Evolutionary conservation across 2,329 filamentous ascomycete species (phyloP).

Genomic region (Acarospora socialis): DNA sequence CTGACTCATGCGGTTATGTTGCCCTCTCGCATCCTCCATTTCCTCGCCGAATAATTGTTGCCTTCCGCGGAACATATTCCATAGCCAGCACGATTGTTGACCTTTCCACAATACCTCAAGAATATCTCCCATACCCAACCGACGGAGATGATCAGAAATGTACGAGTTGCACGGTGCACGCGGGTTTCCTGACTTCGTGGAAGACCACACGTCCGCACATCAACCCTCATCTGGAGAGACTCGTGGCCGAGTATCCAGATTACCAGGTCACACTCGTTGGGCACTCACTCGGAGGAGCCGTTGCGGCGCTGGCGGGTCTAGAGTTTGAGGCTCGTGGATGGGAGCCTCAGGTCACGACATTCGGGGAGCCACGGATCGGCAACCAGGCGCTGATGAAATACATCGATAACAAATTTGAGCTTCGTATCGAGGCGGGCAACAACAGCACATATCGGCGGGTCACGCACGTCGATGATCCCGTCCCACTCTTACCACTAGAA

Average conservation of each 20-base stretch:
- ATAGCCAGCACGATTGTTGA: constrained; percentile 84
- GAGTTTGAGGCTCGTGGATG: constrained; percentile 69
- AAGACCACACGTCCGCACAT: constrained; percentile 55
- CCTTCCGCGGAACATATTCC: constrained; percentile 90
- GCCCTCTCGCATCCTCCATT: constrained; percentile 60
- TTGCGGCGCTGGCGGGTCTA: constrained; percentile 72
- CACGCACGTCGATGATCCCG: constrained; percentile 75
- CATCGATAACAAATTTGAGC: constrained; percentile 38
- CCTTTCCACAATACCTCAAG: constrained; percentile 74
- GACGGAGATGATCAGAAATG: constrained; percentile 41
- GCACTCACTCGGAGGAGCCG: constrained; percentile 83
- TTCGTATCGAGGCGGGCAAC: constrained; percentile 37
- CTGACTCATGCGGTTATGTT: constrained; percentile 87
- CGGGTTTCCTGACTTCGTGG: constrained; percentile 82
- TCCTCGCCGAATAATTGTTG: constrained; percentile 57
- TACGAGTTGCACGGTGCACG: constrained; percentile 80
- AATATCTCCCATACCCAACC: constrained; percentile 73
- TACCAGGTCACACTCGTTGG: constrained; percentile 70
- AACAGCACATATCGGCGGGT: constrained; percentile 51
- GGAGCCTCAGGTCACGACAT: constrained; percentile 70
- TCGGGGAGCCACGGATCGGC: constrained; percentile 65
- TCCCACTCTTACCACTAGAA: constrained; percentile 68
- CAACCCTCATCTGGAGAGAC: constrained; percentile 48
- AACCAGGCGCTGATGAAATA: constrained; percentile 40
- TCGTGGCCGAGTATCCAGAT: constrained; percentile 47